Evolutionary conservation across 768 basidiomycete species (phyloP).

Genomic region (Postia placenta): DNA sequence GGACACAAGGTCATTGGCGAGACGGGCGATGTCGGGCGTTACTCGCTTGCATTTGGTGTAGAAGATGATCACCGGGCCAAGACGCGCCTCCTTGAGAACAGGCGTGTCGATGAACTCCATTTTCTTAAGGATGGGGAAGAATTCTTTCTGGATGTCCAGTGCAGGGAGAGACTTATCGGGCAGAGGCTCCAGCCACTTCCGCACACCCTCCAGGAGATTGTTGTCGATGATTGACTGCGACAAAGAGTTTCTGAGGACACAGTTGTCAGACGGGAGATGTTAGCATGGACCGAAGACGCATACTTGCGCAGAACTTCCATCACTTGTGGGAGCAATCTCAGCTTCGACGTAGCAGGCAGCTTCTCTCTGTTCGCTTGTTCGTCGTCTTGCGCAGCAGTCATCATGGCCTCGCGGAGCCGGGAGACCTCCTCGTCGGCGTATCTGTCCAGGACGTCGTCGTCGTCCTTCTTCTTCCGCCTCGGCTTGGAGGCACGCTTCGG

Average conservation of each 20-base stretch:
- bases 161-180: constrained; percentile 90
- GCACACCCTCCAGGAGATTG: constrained; percentile 86
- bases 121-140: constrained; percentile 77
- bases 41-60: constrained; percentile 96
- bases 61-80: constrained; percentile 88
- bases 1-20: constrained; percentile 79
- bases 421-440: constrained; percentile 90
- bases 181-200: constrained; percentile 90
- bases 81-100: constrained; percentile 84
- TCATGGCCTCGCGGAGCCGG: constrained; percentile 84
- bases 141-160: constrained; percentile 90
- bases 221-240: constrained; percentile 94
- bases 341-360: constrained; percentile 78
- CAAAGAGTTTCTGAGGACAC: constrained; percentile 58
- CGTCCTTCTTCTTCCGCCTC: constrained; percentile 69
- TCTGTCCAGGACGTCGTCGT: constrained; percentile 77
- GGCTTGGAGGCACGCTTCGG: constrained; percentile 62
- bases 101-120: constrained; percentile 90
- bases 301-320: constrained; percentile 93
- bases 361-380: constrained; percentile 73
- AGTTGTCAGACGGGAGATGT: not conserved
- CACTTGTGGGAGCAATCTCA: constrained; percentile 80
- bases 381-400: constrained; percentile 80
- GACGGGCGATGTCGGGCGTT: constrained; percentile 70
- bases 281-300: constrained; percentile 16